phyloP scores from a whole-genome alignment of 1,284 basidiomycete genomes.

The Malassezia equina region DNA sequence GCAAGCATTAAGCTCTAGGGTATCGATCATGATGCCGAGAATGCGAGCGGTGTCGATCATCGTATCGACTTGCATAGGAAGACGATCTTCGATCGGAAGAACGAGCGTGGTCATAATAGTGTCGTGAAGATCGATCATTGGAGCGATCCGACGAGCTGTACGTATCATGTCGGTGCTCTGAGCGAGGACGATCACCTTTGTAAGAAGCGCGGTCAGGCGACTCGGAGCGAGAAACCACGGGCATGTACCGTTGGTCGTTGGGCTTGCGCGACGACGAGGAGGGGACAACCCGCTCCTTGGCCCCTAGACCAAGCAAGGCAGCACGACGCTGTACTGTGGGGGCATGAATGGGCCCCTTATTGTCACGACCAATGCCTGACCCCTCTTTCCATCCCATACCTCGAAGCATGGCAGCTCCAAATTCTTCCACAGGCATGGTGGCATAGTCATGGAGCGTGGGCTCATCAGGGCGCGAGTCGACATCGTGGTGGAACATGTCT shows the following conservation, averaged over 20 bases:
- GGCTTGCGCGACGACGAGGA: background rate
- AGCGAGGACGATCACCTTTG: background rate
- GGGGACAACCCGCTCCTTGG: constrained; percentile 29
- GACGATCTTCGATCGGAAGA: background rate
- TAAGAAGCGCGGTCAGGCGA: background rate
- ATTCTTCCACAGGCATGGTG: constrained; percentile 79
- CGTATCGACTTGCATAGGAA: background rate
- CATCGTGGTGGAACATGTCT: constrained; percentile 31
- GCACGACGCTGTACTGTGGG: constrained; percentile 36
- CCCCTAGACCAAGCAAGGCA: constrained; percentile 39
- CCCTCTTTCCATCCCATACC: constrained; percentile 96
- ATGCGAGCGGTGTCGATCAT: background rate
- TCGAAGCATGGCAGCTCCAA: constrained; percentile 81
- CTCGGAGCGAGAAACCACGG: background rate
- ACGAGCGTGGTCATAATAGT: background rate
- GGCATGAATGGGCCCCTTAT: constrained; percentile 30
- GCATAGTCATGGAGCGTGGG: constrained; percentile 75
- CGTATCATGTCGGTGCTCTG: background rate
- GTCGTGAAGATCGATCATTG: background rate
- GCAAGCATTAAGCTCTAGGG: background rate
- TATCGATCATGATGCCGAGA: background rate
- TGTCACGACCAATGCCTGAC: constrained; percentile 54
- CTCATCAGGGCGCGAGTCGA: constrained; percentile 37
- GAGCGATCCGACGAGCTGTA: background rate
- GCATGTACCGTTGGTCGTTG: background rate